Base-by-base conservation (phyloP, 2,329 filamentous ascomycete genomes). In the Sclerotinia spermophila region DNA sequence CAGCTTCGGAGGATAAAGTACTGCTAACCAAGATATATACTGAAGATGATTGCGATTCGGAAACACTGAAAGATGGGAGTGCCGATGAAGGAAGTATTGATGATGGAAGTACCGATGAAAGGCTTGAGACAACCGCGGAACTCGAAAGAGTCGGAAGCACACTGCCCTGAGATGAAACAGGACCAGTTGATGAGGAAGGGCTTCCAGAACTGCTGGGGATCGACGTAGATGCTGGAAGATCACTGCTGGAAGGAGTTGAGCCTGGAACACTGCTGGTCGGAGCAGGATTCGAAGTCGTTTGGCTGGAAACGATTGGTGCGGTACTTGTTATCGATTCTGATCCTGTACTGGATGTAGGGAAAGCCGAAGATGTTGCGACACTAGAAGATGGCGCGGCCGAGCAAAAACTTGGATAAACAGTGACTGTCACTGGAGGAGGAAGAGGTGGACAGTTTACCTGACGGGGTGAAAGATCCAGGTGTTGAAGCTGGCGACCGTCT, bases 361-460 rank as follows among this genome's bases (percentile, higher is more conserved):
- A 24, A 6, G 19, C n/a, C 6, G 56, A 53, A 13, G 56, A 53
- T 30, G 58, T 30, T 8, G n/a, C 33, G 8, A 33, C 21, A 51
- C 56, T 69, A 3, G 67, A 69, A 33, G 58, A 62, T 17, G 56
- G 21, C 13, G 27, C 40, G 5, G 35, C 24, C 7, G 67, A 42
- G 30, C 42, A 69, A 51, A 21, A 51, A 11, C 24, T 40, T 30
- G 67, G 56, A 42, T 30, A 42, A 30, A 62, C 44, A 42, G 67
- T 68, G 44, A 51, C 33, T 62, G 67, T 69, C 11, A 69, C 56
- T 15, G 67, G 44, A 42, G 58, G 44, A n/a, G 42, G 59, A 30
- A 56, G 44, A 42, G 58, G 44, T 33, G 42, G 59, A 30, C 33
- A 45, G 5, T 68, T 51, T 38, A 19, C 59, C 33, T 62, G 42